Evolutionary conservation across 768 basidiomycete genomes (phyloP).

Genomic region (Rhizopogon vinicolor): DNA sequence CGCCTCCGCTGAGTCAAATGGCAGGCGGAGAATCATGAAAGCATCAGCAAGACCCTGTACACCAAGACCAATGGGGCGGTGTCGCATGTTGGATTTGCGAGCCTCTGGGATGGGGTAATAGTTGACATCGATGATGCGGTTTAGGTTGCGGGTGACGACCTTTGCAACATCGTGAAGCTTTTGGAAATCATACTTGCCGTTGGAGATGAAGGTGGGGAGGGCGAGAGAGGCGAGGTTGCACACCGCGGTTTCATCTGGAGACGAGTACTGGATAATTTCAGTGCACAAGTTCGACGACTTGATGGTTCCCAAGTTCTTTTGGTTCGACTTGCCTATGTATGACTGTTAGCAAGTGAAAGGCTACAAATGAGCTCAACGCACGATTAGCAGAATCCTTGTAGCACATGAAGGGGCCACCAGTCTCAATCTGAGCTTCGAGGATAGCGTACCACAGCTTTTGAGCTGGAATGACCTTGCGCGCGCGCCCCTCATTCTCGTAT

Average conservation of each 20-base stretch:
- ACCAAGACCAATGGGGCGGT: slow-evolving; percentile 95
- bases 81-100: slow-evolving; percentile 89
- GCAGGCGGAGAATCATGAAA: slow-evolving; percentile 95
- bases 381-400: slow-evolving; percentile 97
- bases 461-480: slow-evolving; percentile 79
- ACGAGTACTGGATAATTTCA: slow-evolving; percentile 97
- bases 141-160: slow-evolving; percentile 90
- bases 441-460: slow-evolving; percentile 99
- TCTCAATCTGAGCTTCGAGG: slow-evolving; percentile 95
- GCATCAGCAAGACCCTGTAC: slow-evolving; percentile 97
- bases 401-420: slow-evolving; percentile 97
- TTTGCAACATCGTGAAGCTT: slow-evolving; percentile 93
- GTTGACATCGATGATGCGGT: slow-evolving; percentile 91
- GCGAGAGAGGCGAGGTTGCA: slow-evolving; percentile 98
- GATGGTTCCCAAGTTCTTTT: slow-evolving; percentile 97
- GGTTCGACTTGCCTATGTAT: slow-evolving; percentile 88
- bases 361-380: slow-evolving; percentile 32
- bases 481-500: slow-evolving; percentile 89
- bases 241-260: slow-evolving; percentile 95
- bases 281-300: slow-evolving; percentile 99
- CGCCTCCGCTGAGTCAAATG: slow-evolving; percentile 88
- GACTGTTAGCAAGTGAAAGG: background rate
- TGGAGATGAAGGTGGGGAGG: slow-evolving; percentile 83
- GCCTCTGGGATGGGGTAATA: slow-evolving; percentile 95
- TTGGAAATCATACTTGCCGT: slow-evolving; percentile 88